Evolutionary conservation across 2,329 filamentous ascomycete species (phyloP).

Genomic region (Trichoderma sp.): DNA sequence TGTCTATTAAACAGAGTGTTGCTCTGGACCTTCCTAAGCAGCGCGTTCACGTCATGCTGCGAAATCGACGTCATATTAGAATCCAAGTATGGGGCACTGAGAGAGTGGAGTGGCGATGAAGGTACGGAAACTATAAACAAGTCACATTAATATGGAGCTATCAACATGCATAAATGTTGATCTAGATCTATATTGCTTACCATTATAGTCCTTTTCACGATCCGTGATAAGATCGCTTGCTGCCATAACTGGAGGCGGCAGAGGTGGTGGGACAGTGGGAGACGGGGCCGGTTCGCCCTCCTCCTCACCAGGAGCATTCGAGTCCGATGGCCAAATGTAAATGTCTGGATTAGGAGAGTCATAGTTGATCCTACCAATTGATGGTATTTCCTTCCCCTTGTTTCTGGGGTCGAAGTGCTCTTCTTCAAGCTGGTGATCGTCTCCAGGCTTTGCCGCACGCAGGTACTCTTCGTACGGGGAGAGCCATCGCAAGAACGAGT

Average conservation of each 20-base stretch:
- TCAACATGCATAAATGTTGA: no score
- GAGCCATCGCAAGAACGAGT: constrained; percentile 96
- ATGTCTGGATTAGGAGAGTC: not conserved
- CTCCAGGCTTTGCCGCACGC: constrained; percentile 84
- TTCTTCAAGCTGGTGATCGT: constrained; percentile 92
- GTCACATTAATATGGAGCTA: no score
- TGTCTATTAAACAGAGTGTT: constrained; percentile 58
- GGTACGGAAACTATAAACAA: no score
- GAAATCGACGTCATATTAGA: constrained; percentile 33
- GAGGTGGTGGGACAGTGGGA: not conserved
- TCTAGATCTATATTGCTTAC: no score
- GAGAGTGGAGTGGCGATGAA: no score
- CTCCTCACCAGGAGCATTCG: not conserved
- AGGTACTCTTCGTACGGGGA: constrained; percentile 97
- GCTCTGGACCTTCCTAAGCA: constrained; percentile 48
- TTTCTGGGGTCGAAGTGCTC: constrained; percentile 83
- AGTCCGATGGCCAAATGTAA: not conserved
- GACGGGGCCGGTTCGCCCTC: fast-evolving
- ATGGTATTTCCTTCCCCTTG: not conserved
- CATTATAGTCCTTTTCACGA: no score
- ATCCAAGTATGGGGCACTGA: no score
- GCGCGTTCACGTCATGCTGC: constrained; percentile 45
- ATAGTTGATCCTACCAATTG: not conserved
- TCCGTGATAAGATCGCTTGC: not conserved
- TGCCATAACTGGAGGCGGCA: not conserved